These are phyloP conservation scores for Lactifluus rugatus DNA, from an alignment of 768 basidiomycete genomes.

Conservation along the genomic window DNA sequence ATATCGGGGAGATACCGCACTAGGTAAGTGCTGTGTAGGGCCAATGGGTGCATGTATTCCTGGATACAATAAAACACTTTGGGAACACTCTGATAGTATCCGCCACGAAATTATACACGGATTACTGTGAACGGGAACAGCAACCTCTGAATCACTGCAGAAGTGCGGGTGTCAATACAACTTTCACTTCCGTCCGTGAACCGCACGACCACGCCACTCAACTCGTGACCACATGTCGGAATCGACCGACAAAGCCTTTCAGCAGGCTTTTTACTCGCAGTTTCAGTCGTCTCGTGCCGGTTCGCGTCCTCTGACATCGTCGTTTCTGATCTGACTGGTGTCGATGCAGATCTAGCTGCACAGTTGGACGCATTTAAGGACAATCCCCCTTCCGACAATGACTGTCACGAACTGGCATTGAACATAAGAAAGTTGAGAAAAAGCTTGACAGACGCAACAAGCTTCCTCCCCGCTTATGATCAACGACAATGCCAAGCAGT, in stretches of 20 bases:
- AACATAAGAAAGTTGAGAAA: slow-evolving; percentile 49
- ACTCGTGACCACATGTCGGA: slow-evolving; percentile 23
- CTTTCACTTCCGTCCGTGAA: too few species aligned
- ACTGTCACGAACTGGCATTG: slow-evolving; percentile 1
- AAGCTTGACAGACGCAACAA: slow-evolving; percentile 51
- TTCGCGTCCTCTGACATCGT: slow-evolving; percentile 27
- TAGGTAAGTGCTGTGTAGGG: too few species aligned
- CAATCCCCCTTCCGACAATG: slow-evolving; percentile 21
- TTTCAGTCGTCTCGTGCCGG: slow-evolving; percentile 45
- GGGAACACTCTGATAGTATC: too few species aligned
- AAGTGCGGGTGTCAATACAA: too few species aligned
- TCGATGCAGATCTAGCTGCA: slow-evolving; percentile 36
- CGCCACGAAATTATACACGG: too few species aligned
- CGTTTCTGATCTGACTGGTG: neutral
- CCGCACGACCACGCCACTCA: neutral
- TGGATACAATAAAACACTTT: too few species aligned
- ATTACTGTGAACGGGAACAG: too few species aligned
- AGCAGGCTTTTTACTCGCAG: slow-evolving; percentile 39
- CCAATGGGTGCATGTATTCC: too few species aligned
- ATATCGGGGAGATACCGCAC: too few species aligned
- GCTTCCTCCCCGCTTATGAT: slow-evolving; percentile 60
- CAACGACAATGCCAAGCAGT: slow-evolving; percentile 65
- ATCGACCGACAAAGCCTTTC: slow-evolving; percentile 32
- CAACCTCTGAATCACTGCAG: too few species aligned
- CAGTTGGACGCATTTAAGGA: slow-evolving; percentile 36